A percentile compares a stretch with the other conserved stretches of the same genome.
Conservation (phyloP, 2,329 filamentous ascomycete genomes). For the Cladosporium sp. region DNA sequence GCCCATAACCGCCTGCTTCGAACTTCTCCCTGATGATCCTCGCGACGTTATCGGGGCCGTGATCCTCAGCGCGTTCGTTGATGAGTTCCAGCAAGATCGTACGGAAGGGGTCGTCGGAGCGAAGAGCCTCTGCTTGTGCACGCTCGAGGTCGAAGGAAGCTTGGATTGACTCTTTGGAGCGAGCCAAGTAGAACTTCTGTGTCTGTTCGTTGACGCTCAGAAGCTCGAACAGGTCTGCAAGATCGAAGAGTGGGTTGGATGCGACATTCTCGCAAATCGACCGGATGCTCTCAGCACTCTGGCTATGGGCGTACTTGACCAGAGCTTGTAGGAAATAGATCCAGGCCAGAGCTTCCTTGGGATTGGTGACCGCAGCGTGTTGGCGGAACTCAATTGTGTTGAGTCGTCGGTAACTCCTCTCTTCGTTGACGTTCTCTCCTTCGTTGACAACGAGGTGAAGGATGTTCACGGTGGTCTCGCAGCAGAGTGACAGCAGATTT, state of each 20-base stretch:
- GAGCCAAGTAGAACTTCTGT: not conserved
- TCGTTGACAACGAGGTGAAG: not conserved
- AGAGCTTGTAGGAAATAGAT: not conserved
- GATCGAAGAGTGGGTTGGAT: not conserved
- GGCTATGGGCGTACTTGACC: not conserved
- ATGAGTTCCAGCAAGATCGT: not conserved
- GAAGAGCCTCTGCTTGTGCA: not conserved
- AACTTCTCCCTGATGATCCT: not conserved
- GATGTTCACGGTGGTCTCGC: not conserved
- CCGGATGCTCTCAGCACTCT: not conserved
- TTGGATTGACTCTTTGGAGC: not conserved
- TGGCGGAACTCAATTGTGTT: conserved; percentile 39
- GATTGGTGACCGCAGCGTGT: conserved; percentile 26
- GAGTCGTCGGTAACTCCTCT: not conserved
- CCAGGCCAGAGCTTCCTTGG: conserved; percentile 1
- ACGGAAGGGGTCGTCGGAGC: not conserved
- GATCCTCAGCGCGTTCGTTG: not conserved
- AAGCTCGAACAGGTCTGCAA: not conserved
- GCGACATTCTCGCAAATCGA: not conserved
- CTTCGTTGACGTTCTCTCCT: not conserved
- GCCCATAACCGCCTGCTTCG: not conserved
- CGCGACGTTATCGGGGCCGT: not conserved
- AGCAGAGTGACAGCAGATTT: not conserved
- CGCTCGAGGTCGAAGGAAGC: not conserved
- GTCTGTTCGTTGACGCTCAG: not conserved